Evolutionary conservation across 148 eudicot species (phyloP).

Genomic region (Fagopyrum esculentum): DNA sequence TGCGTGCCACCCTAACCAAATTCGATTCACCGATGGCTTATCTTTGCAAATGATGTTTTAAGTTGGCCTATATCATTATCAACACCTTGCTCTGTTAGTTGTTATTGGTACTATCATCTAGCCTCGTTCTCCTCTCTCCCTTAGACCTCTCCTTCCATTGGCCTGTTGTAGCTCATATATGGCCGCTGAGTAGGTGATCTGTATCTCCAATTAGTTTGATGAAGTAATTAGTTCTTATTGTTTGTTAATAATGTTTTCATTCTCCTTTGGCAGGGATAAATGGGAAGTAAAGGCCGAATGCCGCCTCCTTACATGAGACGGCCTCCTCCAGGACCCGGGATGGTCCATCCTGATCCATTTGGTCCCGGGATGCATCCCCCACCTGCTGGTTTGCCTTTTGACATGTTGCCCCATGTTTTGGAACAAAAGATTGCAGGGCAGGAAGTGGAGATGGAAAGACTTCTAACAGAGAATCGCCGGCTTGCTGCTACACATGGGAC

Average conservation of each 20-base stretch:
- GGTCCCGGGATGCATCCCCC: conserved; percentile 51
- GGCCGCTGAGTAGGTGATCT: background rate
- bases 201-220: background rate
- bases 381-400: conserved; percentile 61
- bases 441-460: conserved; percentile 74
- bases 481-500: conserved; percentile 90
- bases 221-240: background rate
- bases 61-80: background rate
- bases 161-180: background rate
- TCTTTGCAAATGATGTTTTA: background rate
- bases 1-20: background rate
- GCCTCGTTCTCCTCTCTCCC: background rate
- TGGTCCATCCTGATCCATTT: conserved; percentile 31
- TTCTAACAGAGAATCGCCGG: conserved; percentile 78
- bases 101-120: background rate
- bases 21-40: background rate
- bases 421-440: conserved; percentile 87
- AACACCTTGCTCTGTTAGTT: background rate
- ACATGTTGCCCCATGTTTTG: conserved; percentile 78
- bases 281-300: conserved; percentile 92
- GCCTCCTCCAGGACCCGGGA: conserved; percentile 61
- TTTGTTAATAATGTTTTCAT: conserved; percentile 1
- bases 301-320: conserved; percentile 75
- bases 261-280: conserved; percentile 14
- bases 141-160: background rate